phyloP scores from a whole-genome alignment of 176 grass and related monocot genomes.

The Eragrostis nindensis region DNA sequence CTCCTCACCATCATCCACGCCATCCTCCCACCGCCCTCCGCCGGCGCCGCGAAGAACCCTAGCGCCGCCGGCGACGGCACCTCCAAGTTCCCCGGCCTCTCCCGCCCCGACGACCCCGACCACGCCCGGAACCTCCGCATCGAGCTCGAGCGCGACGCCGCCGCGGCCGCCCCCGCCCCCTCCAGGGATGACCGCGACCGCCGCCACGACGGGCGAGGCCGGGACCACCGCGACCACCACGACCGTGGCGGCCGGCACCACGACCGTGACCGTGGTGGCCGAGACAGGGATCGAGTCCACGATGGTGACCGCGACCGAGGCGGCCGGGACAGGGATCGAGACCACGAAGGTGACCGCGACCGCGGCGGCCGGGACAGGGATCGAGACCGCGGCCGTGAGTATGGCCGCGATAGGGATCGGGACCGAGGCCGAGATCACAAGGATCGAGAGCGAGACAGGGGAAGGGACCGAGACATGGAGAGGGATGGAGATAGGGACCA shows the following conservation, averaged over 20 bases:
- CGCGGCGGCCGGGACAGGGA: constrained; percentile 18
- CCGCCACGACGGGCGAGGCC: constrained; percentile 34
- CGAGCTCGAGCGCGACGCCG: constrained; percentile 75
- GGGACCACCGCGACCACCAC: constrained; percentile 35
- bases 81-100: constrained; percentile 65
- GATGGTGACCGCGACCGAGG: constrained; percentile 24
- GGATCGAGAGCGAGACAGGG: constrained; percentile 31
- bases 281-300: too few species aligned
- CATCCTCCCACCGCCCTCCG: constrained; percentile 67
- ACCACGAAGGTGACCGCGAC: constrained; percentile 29
- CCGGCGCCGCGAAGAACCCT: background rate
- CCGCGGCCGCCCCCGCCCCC: background rate
- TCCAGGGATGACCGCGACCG: constrained; percentile 24
- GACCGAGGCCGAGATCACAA: constrained; percentile 30
- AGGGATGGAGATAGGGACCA: constrained; percentile 35
- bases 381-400: constrained; percentile 23
- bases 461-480: constrained; percentile 45
- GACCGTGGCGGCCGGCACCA: constrained; percentile 22
- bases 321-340: too few species aligned
- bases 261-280: constrained; percentile 19
- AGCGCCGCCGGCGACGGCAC: background rate
- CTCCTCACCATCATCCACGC: constrained; percentile 87
- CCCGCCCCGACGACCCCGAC: constrained; percentile 68
- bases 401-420: constrained; percentile 34
- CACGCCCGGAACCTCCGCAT: constrained; percentile 63